Conservation (phyloP, 139 green algal species). For the Coelastrella sp. region DNA sequence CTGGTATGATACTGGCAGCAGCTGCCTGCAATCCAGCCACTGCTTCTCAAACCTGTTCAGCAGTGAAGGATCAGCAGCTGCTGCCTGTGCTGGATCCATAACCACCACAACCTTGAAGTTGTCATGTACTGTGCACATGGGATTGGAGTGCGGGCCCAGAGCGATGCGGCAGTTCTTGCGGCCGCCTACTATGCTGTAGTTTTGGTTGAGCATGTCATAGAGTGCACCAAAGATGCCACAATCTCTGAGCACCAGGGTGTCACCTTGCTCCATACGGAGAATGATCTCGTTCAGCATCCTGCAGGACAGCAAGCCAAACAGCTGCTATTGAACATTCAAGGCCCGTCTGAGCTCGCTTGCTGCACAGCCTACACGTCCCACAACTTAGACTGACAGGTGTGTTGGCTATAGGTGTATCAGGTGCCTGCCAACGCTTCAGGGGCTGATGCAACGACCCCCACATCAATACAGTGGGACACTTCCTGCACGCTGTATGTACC, state of each 20-base stretch:
- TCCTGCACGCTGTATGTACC: too few species aligned
- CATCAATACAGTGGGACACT: too few species aligned
- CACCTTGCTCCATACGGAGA: conserved; percentile 54
- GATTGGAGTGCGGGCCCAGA: conserved; percentile 50
- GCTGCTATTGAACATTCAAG: neutral
- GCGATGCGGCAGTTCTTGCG: conserved; percentile 53
- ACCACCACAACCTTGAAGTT: conserved; percentile 52
- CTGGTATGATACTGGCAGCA: conserved; percentile 13
- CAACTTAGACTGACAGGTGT: too few species aligned
- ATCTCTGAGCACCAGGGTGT: conserved; percentile 44
- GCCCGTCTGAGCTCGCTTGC: too few species aligned
- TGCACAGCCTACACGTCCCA: too few species aligned
- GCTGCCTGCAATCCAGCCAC: neutral
- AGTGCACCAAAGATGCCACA: conserved; percentile 48
- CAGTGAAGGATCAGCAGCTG: conserved; percentile 27
- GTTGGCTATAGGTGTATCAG: too few species aligned
- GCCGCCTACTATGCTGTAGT: conserved; percentile 52
- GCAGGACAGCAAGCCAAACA: neutral
- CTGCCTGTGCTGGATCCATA: conserved; percentile 13
- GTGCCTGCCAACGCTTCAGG: too few species aligned
- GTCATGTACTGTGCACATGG: conserved; percentile 54
- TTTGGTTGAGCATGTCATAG: conserved; percentile 63
- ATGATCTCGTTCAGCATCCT: conserved; percentile 52
- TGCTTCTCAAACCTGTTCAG: conserved; percentile 50
- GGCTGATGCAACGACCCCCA: too few species aligned